Conservation (phyloP, 2,329 filamentous ascomycete genomes). For the Epichloe baconii region DNA sequence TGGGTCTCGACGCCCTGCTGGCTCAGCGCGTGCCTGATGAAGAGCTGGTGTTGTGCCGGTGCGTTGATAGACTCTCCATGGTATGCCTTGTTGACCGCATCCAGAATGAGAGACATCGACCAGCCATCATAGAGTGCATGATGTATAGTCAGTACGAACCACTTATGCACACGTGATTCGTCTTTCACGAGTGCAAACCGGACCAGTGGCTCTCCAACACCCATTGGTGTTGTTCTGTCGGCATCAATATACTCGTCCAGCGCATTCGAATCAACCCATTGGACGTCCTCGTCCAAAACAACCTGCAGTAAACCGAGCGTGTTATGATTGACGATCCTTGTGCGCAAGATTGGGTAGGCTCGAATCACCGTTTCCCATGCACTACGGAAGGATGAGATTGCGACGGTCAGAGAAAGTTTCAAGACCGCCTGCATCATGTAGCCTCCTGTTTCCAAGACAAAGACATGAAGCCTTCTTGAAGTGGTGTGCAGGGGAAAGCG, state of each 20-base stretch:
- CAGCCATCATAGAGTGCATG: conserved; percentile 38
- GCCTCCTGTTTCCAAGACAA: conserved; percentile 18
- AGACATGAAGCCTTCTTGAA: conserved; percentile 27
- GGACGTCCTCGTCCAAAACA: conserved; percentile 24
- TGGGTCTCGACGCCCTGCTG: conserved; percentile 23
- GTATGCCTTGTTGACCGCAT: conserved; percentile 15
- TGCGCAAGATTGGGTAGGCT: conserved; percentile 24
- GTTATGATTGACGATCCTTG: conserved; percentile 30
- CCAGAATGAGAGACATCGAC: conserved; percentile 30
- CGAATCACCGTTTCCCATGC: conserved; percentile 8
- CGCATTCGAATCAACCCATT: conserved; percentile 11
- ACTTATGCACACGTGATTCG: conserved; percentile 22
- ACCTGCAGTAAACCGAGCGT: conserved; percentile 29
- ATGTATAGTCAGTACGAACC: conserved; percentile 26
- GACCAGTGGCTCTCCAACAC: conserved; percentile 26
- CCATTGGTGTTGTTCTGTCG: conserved; percentile 23
- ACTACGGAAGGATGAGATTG: conserved; percentile 1
- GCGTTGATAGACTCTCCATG: neutral
- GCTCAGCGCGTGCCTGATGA: conserved; percentile 29
- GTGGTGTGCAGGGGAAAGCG: conserved; percentile 19
- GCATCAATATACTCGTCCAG: conserved; percentile 22
- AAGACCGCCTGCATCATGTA: conserved; percentile 18
- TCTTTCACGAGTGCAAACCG: conserved; percentile 26
- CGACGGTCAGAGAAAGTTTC: conserved; percentile 5
- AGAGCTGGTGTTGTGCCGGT: conserved; percentile 23